Evolutionary conservation across 352 stramenopile species (phyloP).

Genomic region (Phytophthora melonis): DNA sequence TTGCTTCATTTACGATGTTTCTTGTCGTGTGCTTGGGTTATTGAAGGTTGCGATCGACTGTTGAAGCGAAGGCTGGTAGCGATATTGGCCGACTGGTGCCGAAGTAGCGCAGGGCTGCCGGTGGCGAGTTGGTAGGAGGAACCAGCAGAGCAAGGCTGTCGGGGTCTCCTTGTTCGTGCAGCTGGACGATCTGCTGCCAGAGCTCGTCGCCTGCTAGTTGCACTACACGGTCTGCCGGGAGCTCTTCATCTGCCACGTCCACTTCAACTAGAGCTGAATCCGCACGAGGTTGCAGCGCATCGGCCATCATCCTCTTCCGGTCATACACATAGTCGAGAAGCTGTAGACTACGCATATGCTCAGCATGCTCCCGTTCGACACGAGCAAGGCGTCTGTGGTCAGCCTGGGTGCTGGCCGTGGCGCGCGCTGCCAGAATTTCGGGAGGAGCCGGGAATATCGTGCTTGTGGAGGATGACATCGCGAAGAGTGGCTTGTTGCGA

Average conservation of each 20-base stretch:
- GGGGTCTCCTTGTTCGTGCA: constrained; percentile 37
- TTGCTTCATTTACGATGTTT: constrained; percentile 28
- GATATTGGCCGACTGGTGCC: constrained; percentile 46
- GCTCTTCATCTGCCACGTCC: constrained; percentile 38
- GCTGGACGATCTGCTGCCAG: constrained; percentile 58
- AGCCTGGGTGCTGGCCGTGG: constrained; percentile 54
- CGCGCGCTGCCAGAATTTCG: constrained; percentile 70
- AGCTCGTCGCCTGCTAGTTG: constrained; percentile 55
- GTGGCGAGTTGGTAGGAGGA: constrained; percentile 68
- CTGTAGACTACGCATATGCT: constrained; percentile 79
- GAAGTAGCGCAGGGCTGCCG: constrained; percentile 75
- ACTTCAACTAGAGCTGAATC: constrained; percentile 66
- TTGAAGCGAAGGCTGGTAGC: constrained; percentile 64
- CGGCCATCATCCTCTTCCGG: constrained; percentile 57
- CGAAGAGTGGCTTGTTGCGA: constrained; percentile 58
- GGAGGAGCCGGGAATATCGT: constrained; percentile 73
- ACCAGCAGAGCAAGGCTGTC: constrained; percentile 58
- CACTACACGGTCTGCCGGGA: constrained; percentile 40
- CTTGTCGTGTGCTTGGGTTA: constrained; percentile 16
- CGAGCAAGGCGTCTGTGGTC: constrained; percentile 53
- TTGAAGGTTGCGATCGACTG: constrained; percentile 42
- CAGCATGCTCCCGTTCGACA: constrained; percentile 67
- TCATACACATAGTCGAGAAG: constrained; percentile 80
- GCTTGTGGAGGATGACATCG: constrained; percentile 71
- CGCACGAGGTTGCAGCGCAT: constrained; percentile 56